Percentiles rank a stretch among this genome's conserved stretches.
Evolutionary conservation across 306 rosid genomes (phyloP).

Genomic region (Vigna nakashimae): DNA sequence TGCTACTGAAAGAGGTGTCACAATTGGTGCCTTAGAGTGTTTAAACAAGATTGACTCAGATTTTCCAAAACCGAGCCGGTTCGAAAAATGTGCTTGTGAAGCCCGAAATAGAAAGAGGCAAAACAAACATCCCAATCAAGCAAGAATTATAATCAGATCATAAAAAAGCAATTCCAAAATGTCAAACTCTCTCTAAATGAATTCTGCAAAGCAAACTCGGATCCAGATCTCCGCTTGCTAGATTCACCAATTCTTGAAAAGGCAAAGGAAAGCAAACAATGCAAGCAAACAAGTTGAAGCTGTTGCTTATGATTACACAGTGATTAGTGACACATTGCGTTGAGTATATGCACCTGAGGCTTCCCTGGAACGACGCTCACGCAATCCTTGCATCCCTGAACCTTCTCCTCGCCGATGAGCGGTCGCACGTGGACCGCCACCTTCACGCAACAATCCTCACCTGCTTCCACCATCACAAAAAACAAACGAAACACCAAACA

Average conservation of each 20-base stretch:
- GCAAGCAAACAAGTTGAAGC: constrained; percentile 14
- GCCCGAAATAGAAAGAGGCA: constrained; percentile 13
- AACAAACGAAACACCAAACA: not conserved
- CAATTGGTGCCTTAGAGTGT: not conserved
- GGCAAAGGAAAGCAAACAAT: not conserved
- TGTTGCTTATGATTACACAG: not conserved
- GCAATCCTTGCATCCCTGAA: constrained; percentile 98
- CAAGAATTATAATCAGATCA: constrained; percentile 29
- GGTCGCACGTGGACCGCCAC: constrained; percentile 98
- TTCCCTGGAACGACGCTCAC: constrained; percentile 85
- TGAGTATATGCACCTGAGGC: constrained; percentile 83
- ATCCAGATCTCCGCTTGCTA: constrained; percentile 54
- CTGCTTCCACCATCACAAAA: constrained; percentile 68
- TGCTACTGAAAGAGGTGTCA: not conserved
- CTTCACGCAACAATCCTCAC: constrained; percentile 91
- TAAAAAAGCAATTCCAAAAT: constrained; percentile 5
- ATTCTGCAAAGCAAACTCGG: constrained; percentile 28
- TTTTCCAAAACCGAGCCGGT: constrained; percentile 13
- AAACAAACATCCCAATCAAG: constrained; percentile 37
- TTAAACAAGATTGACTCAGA: not conserved
- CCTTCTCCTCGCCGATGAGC: constrained; percentile 86
- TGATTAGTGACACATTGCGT: constrained; percentile 29
- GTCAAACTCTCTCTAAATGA: constrained; percentile 2
- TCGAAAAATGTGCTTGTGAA: not conserved
- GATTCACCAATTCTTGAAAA: constrained; percentile 29